These are phyloP conservation scores for Aspergillus amoenus DNA, from an alignment of 2,329 filamentous ascomycete genomes.

Conservation along the genomic window DNA sequence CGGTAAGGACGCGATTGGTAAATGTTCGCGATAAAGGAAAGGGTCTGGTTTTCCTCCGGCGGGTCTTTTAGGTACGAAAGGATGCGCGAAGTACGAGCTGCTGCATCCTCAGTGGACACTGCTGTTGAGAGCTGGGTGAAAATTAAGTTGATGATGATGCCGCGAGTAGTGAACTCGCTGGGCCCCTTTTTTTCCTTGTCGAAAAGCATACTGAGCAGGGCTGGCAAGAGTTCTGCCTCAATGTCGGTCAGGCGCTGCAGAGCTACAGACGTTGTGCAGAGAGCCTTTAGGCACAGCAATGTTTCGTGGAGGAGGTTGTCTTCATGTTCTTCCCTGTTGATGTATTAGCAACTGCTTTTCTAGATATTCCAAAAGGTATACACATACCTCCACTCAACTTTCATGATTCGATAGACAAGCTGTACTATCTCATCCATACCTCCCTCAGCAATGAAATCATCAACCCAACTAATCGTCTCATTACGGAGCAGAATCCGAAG, in stretches of 20 bases:
- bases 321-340: conserved; percentile 82
- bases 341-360: conserved; percentile 23
- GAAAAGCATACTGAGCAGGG: conserved; percentile 83
- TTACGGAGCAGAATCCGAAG: conserved; percentile 84
- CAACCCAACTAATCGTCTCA: conserved; percentile 94
- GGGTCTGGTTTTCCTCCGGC: conserved; percentile 70
- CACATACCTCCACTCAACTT: conserved; percentile 87
- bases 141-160: conserved; percentile 83
- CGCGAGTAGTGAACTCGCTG: conserved; percentile 91
- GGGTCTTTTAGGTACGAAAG: conserved; percentile 78
- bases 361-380: too few relatives aligned
- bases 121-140: conserved; percentile 82
- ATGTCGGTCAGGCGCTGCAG: conserved; percentile 78
- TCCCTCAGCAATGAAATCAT: conserved; percentile 82
- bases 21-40: conserved; percentile 89
- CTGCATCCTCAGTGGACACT: conserved; percentile 59
- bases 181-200: conserved; percentile 98
- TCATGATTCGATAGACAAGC: conserved; percentile 86
- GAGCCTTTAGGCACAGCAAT: conserved; percentile 86
- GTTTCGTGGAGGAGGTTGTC: conserved; percentile 90
- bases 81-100: conserved; percentile 67
- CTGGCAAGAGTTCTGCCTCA: conserved; percentile 78
- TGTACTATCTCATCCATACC: conserved; percentile 91
- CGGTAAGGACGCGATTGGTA: conserved; percentile 83
- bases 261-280: conserved; percentile 87